phyloP scores from a whole-genome alignment of 192 early-diverging fungal species.

The Mortierella alpina region DNA sequence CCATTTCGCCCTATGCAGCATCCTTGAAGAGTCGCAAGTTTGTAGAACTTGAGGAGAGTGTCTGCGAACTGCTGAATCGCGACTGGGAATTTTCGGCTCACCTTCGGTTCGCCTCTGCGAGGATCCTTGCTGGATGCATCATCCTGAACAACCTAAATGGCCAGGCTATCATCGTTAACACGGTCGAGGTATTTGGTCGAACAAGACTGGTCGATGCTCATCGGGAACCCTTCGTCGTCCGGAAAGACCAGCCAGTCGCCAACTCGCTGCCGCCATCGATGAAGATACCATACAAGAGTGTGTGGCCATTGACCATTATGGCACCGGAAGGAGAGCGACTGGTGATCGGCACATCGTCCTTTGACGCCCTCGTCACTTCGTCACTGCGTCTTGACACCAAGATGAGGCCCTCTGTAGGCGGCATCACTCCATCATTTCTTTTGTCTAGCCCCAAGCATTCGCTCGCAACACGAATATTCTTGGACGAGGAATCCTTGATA shows the following conservation, averaged over 20 bases:
- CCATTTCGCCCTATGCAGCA: slow-evolving; percentile 10
- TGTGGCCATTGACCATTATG: slow-evolving; percentile 19
- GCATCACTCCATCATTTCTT: slow-evolving; percentile 15
- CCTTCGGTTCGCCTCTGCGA: slow-evolving; percentile 19
- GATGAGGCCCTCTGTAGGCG: slow-evolving; percentile 22
- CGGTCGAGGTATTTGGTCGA: slow-evolving; percentile 31
- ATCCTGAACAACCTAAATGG: slow-evolving; percentile 27
- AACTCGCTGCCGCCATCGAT: slow-evolving; percentile 27
- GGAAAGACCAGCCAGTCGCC: slow-evolving; percentile 15
- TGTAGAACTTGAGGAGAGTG: slow-evolving; percentile 4
- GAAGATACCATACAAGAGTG: slow-evolving; percentile 12
- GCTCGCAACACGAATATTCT: slow-evolving; percentile 26
- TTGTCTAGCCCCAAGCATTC: slow-evolving; percentile 23
- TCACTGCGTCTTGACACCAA: slow-evolving; percentile 34
- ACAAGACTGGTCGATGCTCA: slow-evolving; percentile 6
- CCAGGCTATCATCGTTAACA: slow-evolving; percentile 14
- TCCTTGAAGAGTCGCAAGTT: not conserved
- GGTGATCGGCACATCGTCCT: slow-evolving; percentile 12
- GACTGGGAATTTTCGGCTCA: slow-evolving; percentile 40
- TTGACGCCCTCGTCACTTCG: slow-evolving; percentile 26
- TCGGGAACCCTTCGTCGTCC: slow-evolving; percentile 13
- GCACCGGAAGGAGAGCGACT: slow-evolving; percentile 24
- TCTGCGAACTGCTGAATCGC: slow-evolving; percentile 36
- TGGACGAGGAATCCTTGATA: slow-evolving; percentile 33
- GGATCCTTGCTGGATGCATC: slow-evolving; percentile 27